These are phyloP conservation scores for Alloascoidea africana DNA, from an alignment of 805 yeast species.

Conservation along the genomic window DNA sequence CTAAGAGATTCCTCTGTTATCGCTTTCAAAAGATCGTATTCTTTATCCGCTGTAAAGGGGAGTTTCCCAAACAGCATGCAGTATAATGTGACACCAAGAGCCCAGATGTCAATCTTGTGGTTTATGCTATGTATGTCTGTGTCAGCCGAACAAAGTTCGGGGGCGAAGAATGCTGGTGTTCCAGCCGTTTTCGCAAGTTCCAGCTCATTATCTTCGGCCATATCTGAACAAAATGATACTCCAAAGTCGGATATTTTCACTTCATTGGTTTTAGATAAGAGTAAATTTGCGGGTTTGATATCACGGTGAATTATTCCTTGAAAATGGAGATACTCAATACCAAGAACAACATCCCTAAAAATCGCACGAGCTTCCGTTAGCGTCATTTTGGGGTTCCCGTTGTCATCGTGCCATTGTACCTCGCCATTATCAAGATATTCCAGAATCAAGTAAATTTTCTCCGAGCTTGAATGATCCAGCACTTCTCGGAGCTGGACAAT, in stretches of 20 bases:
- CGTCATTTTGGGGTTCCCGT: slow-evolving; percentile 51
- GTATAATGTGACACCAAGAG: slow-evolving; percentile 82
- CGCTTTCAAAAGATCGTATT: slow-evolving; percentile 58
- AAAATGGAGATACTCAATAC: slow-evolving; percentile 78
- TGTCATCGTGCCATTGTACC: slow-evolving; percentile 54
- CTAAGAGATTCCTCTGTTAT: slow-evolving; percentile 36
- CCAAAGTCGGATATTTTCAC: slow-evolving; percentile 97
- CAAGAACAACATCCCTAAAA: slow-evolving; percentile 72
- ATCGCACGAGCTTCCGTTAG: slow-evolving; percentile 54
- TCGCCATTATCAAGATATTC: slow-evolving; percentile 90
- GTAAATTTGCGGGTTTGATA: slow-evolving; percentile 85
- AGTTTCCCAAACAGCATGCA: slow-evolving; percentile 72
- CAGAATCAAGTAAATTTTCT: slow-evolving; percentile 78
- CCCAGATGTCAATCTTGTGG: slow-evolving; percentile 86
- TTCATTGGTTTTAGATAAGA: slow-evolving; percentile 49
- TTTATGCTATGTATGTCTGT: slow-evolving; percentile 42
- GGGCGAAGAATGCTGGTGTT: slow-evolving; percentile 93
- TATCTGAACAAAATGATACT: slow-evolving; percentile 57
- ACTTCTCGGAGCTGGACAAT: slow-evolving; percentile 83
- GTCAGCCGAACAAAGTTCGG: slow-evolving; percentile 53
- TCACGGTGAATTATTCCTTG: slow-evolving; percentile 92
- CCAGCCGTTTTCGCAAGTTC: slow-evolving; percentile 87
- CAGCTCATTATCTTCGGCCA: slow-evolving; percentile 25
- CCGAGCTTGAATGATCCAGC: slow-evolving; percentile 67
- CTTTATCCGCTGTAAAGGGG: slow-evolving; percentile 71